These are phyloP conservation scores for Nemania bipapillata DNA, from an alignment of 2,329 filamentous ascomycete genomes.

Conservation along the genomic window DNA sequence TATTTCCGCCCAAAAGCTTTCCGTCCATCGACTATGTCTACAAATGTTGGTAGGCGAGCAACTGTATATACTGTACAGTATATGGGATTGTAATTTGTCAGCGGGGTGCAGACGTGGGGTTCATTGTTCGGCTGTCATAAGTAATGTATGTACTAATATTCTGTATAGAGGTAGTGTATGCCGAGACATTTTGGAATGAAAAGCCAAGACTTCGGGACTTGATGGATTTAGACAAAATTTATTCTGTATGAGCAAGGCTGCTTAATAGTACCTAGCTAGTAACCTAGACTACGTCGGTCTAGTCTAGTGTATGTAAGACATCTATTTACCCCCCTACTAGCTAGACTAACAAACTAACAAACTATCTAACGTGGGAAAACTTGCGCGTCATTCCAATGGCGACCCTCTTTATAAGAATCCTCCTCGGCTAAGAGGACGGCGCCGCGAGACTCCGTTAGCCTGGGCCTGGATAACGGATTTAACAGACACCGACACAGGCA, in stretches of 20 bases:
- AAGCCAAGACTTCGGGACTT: constrained; percentile 9
- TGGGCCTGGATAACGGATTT: neutral
- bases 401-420: constrained; percentile 21
- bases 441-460: neutral
- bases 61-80: neutral
- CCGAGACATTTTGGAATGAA: constrained; percentile 1
- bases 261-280: no score
- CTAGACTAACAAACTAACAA: neutral
- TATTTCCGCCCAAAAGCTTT: neutral
- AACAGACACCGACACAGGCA: neutral
- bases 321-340: no score
- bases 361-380: no score
- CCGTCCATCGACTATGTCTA: neutral
- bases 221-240: no score
- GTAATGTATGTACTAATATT: no score
- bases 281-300: no score
- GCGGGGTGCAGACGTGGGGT: neutral
- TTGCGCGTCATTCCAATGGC: constrained; percentile 1
- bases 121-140: neutral
- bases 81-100: constrained; percentile 25
- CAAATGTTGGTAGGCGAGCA: neutral
- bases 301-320: no score
- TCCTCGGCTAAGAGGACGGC: constrained; percentile 5
- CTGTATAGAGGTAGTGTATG: no score
- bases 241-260: no score